Evolutionary conservation across 495 filamentous ascomycete species (phyloP), one percentile per base, ranked within the genome.

Genomic region (Hypoxylon trugodes): DNA sequence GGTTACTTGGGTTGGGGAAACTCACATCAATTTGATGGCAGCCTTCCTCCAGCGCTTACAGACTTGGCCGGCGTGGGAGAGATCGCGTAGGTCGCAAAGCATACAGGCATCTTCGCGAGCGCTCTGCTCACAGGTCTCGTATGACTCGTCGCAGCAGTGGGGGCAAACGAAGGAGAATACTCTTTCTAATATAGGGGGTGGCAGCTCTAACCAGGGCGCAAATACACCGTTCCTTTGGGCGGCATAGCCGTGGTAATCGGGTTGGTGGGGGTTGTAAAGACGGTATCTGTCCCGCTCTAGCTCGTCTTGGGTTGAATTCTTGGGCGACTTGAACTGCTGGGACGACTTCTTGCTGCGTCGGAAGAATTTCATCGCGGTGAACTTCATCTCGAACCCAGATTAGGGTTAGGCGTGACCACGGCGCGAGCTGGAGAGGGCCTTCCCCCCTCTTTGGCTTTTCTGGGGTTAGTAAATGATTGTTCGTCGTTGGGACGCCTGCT

Each of bases 1-100:
- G 21, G 12, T 12, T 6, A 26, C 49, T 42, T 25, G 18, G 4
- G 8, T 13, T 30, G 10, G 18, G 35, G 51, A 18, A 68, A 79
- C 86, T 62, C 72, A 92, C 90, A 94, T 77, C 8, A 89, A 62
- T 38, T 81, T 79, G 9, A 82, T 66, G 9, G 80, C 84, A 38
- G 79, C 69, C 18, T 56, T 60, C 67, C 83, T 85, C 93, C 93
- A 98, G 63, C 79, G 81, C 71, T 84, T 86, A 71, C 83, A 89
- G 35, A 92, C 90, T 59, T 82, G 77, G 16, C 87, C 83, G 74
- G 90, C 93, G 68, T 89, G 86, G 36, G 92, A 88, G 53, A 98
- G 83, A 72, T 98, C 93, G 61, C 93, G 89, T 79, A 96, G 84
- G 78, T 96, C 93, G 79, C 95, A 98, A 22, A 96, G 87, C 91